Evolutionary conservation across 495 filamentous ascomycete genomes (phyloP).

Genomic region (Xylaria acuta): DNA sequence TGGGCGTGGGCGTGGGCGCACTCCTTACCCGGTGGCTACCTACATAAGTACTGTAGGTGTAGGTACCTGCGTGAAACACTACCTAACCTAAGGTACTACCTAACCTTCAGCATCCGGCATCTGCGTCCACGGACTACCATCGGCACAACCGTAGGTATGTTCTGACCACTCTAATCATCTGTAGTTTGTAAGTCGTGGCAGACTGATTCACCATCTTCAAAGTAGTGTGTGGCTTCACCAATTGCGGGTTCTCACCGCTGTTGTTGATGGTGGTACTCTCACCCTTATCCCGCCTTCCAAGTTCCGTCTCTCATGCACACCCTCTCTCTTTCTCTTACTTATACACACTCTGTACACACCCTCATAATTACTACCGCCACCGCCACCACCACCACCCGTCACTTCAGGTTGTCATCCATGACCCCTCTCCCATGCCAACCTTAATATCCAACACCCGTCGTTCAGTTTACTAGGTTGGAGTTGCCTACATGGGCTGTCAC

Average conservation of each 20-base stretch:
- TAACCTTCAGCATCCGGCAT: neutral
- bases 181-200: neutral
- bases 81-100: no score
- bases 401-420: neutral
- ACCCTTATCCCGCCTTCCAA: neutral
- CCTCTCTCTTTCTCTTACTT: slow-evolving; percentile 3
- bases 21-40: no score
- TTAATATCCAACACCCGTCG: neutral
- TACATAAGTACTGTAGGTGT: no score
- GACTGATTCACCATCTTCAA: slow-evolving; percentile 1
- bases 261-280: neutral
- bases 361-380: no score
- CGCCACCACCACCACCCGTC: neutral
- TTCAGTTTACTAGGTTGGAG: neutral
- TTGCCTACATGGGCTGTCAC: neutral
- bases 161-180: neutral
- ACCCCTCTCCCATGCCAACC: neutral
- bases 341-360: neutral
- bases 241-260: neutral
- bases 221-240: neutral
- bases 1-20: no score
- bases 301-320: neutral
- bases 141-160: neutral
- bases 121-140: neutral
- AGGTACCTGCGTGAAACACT: neutral